Conservation (phyloP, 176 grass and related monocot genomes). For the Aegilops umbellulata region DNA sequence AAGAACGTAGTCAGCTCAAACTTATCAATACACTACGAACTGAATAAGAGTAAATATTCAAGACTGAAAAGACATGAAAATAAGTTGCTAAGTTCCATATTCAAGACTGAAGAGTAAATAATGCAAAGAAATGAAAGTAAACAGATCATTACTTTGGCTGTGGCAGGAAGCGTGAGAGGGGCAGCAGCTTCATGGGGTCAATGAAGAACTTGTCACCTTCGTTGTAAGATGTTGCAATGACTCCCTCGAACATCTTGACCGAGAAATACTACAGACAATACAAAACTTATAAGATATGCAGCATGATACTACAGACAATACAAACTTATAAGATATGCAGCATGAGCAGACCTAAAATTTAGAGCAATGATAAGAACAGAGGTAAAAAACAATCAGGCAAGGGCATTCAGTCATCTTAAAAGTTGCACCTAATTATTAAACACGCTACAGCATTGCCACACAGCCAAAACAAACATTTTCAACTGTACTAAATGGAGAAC, state of each 20-base stretch:
- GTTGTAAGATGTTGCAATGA: conserved; percentile 76
- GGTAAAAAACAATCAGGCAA: background rate
- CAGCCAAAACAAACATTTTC: background rate
- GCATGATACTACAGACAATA: background rate
- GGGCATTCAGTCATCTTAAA: background rate
- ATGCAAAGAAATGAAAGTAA: background rate
- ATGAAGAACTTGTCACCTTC: conserved; percentile 90
- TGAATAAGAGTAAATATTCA: background rate
- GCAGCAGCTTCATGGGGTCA: conserved; percentile 83
- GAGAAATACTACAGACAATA: conserved; percentile 63
- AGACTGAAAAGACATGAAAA: background rate
- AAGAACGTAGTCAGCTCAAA: background rate
- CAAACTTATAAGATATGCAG: background rate
- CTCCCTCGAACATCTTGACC: conserved; percentile 88
- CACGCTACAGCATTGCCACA: background rate
- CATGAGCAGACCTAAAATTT: background rate
- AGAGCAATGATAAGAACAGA: background rate
- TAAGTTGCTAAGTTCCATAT: background rate
- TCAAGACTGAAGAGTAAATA: background rate
- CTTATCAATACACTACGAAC: background rate
- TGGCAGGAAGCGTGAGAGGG: conserved; percentile 79
- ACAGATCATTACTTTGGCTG: conserved; percentile 73
- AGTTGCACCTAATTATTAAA: background rate
- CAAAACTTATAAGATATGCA: background rate
- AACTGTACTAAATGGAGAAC: no score